phyloP scores from a whole-genome alignment of 306 rosid genomes.

The Malus orientalis region DNA sequence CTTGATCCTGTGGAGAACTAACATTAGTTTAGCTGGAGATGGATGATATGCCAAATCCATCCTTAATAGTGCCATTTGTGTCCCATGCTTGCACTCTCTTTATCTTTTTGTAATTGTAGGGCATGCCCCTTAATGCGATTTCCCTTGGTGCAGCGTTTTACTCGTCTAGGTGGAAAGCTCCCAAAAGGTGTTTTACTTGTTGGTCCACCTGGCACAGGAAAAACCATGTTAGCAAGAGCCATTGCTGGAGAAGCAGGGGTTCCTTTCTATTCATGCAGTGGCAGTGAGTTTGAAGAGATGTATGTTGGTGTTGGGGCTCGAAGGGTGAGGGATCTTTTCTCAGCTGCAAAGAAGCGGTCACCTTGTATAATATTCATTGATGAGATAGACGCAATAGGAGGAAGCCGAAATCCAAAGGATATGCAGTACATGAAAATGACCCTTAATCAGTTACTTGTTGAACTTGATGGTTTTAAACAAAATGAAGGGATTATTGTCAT shows the following conservation, averaged over 20 bases:
- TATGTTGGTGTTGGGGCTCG: slow-evolving; percentile 97
- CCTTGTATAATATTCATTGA: slow-evolving; percentile 93
- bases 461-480: slow-evolving; percentile 93
- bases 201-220: slow-evolving; percentile 97
- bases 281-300: slow-evolving; percentile 96
- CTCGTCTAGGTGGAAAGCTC: slow-evolving; percentile 94
- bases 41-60: not conserved
- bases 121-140: slow-evolving; percentile 9
- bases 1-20: not conserved
- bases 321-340: slow-evolving; percentile 81
- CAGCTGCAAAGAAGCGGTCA: slow-evolving; percentile 84
- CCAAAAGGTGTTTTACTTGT: slow-evolving; percentile 95
- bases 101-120: not conserved
- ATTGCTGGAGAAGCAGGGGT: slow-evolving; percentile 98
- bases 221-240: slow-evolving; percentile 95
- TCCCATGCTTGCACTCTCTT: not conserved
- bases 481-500: slow-evolving; percentile 93
- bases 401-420: slow-evolving; percentile 70
- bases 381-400: slow-evolving; percentile 95
- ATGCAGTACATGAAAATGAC: slow-evolving; percentile 81
- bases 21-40: not conserved
- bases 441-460: slow-evolving; percentile 87
- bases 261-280: slow-evolving; percentile 90
- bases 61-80: not conserved
- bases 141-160: slow-evolving; percentile 67